phyloP scores from a whole-genome alignment of 1,284 basidiomycete genomes.

The Thelephora terrestris region DNA sequence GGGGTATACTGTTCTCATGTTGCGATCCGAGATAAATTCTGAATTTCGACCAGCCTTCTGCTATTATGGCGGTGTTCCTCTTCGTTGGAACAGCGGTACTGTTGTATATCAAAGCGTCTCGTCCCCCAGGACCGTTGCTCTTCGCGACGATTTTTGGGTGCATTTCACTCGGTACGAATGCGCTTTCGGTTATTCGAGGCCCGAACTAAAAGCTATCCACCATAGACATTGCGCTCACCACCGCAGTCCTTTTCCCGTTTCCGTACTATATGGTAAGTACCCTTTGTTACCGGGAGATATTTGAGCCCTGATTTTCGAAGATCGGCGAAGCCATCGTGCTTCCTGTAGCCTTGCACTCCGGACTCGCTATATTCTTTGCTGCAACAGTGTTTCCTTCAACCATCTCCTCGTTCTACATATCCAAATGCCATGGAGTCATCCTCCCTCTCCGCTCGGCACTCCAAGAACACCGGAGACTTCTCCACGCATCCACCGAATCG shows the following conservation, averaged over 20 bases:
- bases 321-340: constrained; percentile 45
- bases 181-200: neutral
- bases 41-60: constrained; percentile 32
- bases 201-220: neutral
- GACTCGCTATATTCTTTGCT: constrained; percentile 42
- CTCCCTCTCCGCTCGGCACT: constrained; percentile 40
- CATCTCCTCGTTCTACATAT: constrained; percentile 53
- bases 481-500: constrained; percentile 36
- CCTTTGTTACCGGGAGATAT: neutral
- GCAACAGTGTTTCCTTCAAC: constrained; percentile 58
- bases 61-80: constrained; percentile 57
- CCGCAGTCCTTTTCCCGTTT: constrained; percentile 54
- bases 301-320: neutral
- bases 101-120: constrained; percentile 53
- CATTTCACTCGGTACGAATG: constrained; percentile 38
- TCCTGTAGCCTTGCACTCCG: constrained; percentile 55
- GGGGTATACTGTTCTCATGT: constrained; percentile 30
- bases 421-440: constrained; percentile 41
- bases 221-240: constrained; percentile 51
- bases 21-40: constrained; percentile 2
- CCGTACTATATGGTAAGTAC: constrained; percentile 42
- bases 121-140: constrained; percentile 58
- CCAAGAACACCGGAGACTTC: constrained; percentile 35
- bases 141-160: constrained; percentile 50
- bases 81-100: constrained; percentile 52